These are phyloP conservation scores for Linnemannia zychae DNA, from an alignment of 192 early-diverging fungal genomes.

Conservation along the genomic window DNA sequence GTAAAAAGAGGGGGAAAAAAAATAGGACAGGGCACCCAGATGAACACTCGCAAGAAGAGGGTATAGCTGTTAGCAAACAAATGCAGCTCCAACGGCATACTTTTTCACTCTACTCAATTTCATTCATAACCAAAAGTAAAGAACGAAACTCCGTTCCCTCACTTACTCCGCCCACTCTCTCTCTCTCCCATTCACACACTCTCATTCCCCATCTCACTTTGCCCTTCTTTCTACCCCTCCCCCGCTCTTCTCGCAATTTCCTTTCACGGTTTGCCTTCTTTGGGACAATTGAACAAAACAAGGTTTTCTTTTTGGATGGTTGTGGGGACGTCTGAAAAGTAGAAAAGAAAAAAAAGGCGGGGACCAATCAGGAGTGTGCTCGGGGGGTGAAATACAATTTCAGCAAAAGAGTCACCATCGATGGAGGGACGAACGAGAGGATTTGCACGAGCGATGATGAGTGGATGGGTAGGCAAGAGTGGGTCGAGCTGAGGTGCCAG, in stretches of 20 bases:
- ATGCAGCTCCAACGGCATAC: no score
- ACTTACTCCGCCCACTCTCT: no score
- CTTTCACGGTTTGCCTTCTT: conserved; percentile 7
- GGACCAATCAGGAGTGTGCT: neutral
- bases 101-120: no score
- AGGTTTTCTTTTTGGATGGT: neutral
- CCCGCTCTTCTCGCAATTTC: neutral
- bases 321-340: neutral
- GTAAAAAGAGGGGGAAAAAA: no score
- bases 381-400: neutral
- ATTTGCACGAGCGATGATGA: neutral
- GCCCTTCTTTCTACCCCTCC: no score
- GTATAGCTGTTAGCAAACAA: no score
- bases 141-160: no score
- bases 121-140: no score
- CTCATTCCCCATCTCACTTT: no score
- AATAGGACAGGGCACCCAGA: no score
- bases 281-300: neutral
- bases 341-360: neutral
- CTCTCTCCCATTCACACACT: no score
- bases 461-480: neutral
- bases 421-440: neutral
- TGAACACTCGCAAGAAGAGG: no score
- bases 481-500: neutral
- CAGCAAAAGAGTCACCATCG: neutral